Percentiles rank a stretch among this genome's conserved stretches.
Evolutionary conservation across 2,329 filamentous ascomycete species (phyloP).

Genomic region (Penicillium sp.): DNA sequence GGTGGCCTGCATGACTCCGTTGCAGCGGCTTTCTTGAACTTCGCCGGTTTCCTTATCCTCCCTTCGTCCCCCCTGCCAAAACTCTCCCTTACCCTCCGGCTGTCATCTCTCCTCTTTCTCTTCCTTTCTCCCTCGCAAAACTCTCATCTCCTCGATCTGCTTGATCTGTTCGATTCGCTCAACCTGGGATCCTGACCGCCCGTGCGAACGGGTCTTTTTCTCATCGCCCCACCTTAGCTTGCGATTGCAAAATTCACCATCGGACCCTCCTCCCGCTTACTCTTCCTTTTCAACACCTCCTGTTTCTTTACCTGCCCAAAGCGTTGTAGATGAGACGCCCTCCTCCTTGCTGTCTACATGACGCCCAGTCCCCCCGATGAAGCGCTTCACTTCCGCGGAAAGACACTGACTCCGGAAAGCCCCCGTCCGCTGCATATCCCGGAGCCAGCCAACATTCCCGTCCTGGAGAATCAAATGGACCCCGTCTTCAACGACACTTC

Average conservation of each 20-base stretch:
- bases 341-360: slow-evolving; percentile 49
- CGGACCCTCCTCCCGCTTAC: slow-evolving; percentile 7
- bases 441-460: slow-evolving; percentile 66
- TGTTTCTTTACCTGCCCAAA: slow-evolving; percentile 5
- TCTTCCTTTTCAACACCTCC: background rate
- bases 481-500: slow-evolving; percentile 66
- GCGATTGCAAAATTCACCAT: slow-evolving; percentile 32
- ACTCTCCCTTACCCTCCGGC: background rate
- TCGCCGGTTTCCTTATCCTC: no score
- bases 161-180: slow-evolving; percentile 11
- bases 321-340: slow-evolving; percentile 43
- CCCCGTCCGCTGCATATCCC: slow-evolving; percentile 67
- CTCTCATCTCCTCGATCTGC: slow-evolving; percentile 4
- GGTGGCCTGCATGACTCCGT: no score
- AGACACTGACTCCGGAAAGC: slow-evolving; percentile 66
- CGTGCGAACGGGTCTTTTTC: slow-evolving; percentile 25
- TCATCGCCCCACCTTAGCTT: slow-evolving; percentile 42
- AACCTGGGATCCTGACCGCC: slow-evolving; percentile 18
- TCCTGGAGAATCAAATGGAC: slow-evolving; percentile 70
- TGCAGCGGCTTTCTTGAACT: no score
- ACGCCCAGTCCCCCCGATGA: slow-evolving; percentile 51
- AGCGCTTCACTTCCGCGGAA: slow-evolving; percentile 59
- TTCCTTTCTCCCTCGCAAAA: slow-evolving; percentile 2
- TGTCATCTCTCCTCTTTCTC: slow-evolving; percentile 1
- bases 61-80: no score